Evolutionary conservation across 1,284 basidiomycete species (phyloP).

Genomic region (Kwoniella shivajii): DNA sequence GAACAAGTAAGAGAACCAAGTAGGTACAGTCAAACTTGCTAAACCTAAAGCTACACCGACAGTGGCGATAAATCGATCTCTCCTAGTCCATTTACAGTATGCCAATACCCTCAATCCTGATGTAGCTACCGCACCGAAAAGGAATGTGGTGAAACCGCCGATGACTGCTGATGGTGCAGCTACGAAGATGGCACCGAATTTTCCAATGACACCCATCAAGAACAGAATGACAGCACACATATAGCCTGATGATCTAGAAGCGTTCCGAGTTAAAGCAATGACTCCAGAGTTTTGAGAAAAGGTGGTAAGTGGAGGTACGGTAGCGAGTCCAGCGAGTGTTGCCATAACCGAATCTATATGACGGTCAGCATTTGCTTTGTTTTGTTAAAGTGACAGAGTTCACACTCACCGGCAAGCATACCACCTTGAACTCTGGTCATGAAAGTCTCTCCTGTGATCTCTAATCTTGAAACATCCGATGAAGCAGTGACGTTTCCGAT

Average conservation of each 20-base stretch:
- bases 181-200: slow-evolving; percentile 40
- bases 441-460: slow-evolving; percentile 29
- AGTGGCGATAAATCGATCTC: slow-evolving; percentile 74
- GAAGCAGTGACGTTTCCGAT: slow-evolving; percentile 39
- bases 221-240: slow-evolving; percentile 38
- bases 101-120: slow-evolving; percentile 75
- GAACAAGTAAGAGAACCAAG: slow-evolving; percentile 49
- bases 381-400: background rate
- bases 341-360: slow-evolving; percentile 30
- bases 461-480: slow-evolving; percentile 30
- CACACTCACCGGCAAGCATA: slow-evolving; percentile 28
- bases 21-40: slow-evolving; percentile 59
- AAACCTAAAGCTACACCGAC: slow-evolving; percentile 75
- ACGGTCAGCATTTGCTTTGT: background rate
- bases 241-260: slow-evolving; percentile 35
- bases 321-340: slow-evolving; percentile 35
- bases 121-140: slow-evolving; percentile 52
- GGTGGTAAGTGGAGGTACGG: slow-evolving; percentile 40
- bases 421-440: slow-evolving; percentile 39
- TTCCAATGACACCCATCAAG: slow-evolving; percentile 40
- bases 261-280: slow-evolving; percentile 43
- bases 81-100: slow-evolving; percentile 66
- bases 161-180: slow-evolving; percentile 30
- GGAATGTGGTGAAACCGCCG: slow-evolving; percentile 42
- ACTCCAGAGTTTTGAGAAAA: slow-evolving; percentile 44